Base-by-base conservation (phyloP, 2,329 filamentous ascomycete species). In the Cordyceps tenuipes region DNA sequence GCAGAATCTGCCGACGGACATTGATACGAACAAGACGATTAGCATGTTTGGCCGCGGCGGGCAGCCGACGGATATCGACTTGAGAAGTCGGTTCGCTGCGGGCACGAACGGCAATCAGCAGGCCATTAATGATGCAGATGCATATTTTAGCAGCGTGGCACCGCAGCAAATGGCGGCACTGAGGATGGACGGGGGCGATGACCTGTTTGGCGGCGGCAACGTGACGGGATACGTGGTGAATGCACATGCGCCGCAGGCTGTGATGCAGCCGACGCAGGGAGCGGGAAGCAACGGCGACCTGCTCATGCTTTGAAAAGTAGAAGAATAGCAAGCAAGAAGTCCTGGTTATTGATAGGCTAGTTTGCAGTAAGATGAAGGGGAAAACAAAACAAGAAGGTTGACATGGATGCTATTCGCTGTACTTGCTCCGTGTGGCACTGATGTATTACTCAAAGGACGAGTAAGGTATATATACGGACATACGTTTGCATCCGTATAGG, bases 71-170 rank as follows among this genome's bases (percentile, higher is more conserved):
- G 77, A 81, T 49, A 75, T 82, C 12, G 77, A 81, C 60, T 72
- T 76, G 34, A 75, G 76, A 63, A 76, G 66, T 47, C 69, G 72
- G 23, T 65, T 68, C 23, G 64, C 66, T 19, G 51, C 51, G 13
- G 52, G 63, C 10, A 62, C 63, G 50, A 68, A 70, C 61, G 68
- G 68, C 47, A 81, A 87, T 68, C 78, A 91, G 61, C 83, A 85
- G 29, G 91, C 91, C 1, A 85, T 95, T 41, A 89, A 82, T 68
- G 91, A 94, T 59, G 93, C 92, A 10, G 93, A 97, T 69, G 85
- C 87, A 17, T 97, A 96, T 74, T 97, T 97, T 73, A 86, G 89
- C 17, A 88, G 85, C 49, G 79, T 91, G n/a, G 86, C 87, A 1
- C 83, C 77, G 62, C 83, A 87, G 70, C 86, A 89, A 70, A 89